These are phyloP conservation scores for Raffaelea ambrosiae DNA, from an alignment of 2,329 filamentous ascomycete genomes.

Conservation along the genomic window DNA sequence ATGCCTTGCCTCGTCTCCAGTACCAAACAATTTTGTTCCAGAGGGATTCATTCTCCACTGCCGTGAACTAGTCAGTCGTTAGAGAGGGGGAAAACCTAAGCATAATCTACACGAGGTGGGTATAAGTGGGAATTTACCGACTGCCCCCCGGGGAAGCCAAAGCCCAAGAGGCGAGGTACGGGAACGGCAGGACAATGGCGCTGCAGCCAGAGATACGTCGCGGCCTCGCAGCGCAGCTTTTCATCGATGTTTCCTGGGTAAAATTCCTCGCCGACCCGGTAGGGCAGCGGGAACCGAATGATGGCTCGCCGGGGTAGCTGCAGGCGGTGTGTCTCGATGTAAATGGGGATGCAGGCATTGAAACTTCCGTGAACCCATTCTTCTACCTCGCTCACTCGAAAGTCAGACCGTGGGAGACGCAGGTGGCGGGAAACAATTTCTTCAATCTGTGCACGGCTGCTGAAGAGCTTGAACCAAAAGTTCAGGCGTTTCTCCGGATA, in stretches of 20 bases:
- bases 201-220: constrained; percentile 28
- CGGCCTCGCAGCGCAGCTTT: constrained; percentile 28
- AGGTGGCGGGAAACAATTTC: not conserved
- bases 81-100: no score
- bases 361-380: constrained; percentile 25
- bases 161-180: constrained; percentile 19
- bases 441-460: not conserved
- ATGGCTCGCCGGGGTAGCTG: not conserved
- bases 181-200: constrained; percentile 25
- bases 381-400: constrained; percentile 1
- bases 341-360: constrained; percentile 24
- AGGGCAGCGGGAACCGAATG: constrained; percentile 17
- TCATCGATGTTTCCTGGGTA: constrained; percentile 28
- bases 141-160: constrained; percentile 7
- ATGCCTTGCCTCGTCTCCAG: not conserved
- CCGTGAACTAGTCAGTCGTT: no score
- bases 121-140: not conserved
- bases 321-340: constrained; percentile 9
- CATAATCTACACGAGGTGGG: not conserved
- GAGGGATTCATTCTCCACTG: not conserved
- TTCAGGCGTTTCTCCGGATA: not conserved
- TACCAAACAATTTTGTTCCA: not conserved
- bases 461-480: not conserved
- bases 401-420: not conserved
- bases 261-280: constrained; percentile 23